These are phyloP conservation scores for Ceratobasidium sp. DNA, from an alignment of 1,284 basidiomycete genomes.

Conservation along the genomic window DNA sequence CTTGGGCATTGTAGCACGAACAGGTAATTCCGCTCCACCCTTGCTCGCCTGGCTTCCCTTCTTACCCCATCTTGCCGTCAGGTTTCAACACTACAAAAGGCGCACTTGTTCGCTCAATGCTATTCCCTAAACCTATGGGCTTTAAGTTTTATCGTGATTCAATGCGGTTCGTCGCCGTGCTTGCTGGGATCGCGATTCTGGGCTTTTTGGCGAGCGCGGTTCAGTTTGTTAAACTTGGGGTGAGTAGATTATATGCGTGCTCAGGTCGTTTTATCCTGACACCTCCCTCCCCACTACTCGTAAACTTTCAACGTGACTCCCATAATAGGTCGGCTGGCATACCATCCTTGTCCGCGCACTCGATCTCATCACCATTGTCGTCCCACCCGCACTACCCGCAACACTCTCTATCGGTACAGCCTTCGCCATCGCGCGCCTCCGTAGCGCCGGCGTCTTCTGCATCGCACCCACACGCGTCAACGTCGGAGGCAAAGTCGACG, in stretches of 20 bases:
- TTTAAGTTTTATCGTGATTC: conserved; percentile 99
- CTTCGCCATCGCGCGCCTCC: conserved; percentile 90
- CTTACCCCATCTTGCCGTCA: conserved; percentile 48
- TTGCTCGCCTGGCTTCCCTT: too few relatives aligned
- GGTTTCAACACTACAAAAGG: conserved; percentile 99
- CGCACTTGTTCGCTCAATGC: conserved; percentile 93
- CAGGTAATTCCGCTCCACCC: conserved; percentile 59
- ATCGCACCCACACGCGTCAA: conserved; percentile 97
- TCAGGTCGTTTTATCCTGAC: not conserved
- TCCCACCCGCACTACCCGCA: conserved; percentile 96
- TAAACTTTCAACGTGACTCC: not conserved
- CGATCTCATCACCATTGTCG: conserved; percentile 97
- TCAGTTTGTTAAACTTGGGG: conserved; percentile 90
- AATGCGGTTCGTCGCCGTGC: conserved; percentile 92
- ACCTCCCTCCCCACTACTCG: not conserved
- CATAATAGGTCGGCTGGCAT: conserved; percentile 78
- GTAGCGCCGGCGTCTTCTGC: conserved; percentile 91
- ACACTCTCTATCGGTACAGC: conserved; percentile 98
- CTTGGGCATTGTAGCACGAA: conserved; percentile 88
- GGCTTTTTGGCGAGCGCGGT: conserved; percentile 90
- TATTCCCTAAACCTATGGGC: conserved; percentile 98
- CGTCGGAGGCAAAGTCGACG: conserved; percentile 94
- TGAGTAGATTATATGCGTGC: conserved; percentile 53
- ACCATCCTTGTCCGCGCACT: conserved; percentile 92
- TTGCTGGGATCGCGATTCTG: conserved; percentile 84